These are phyloP conservation scores for Gillenia trifoliata DNA, from an alignment of 306 rosid species.

Conservation along the genomic window DNA sequence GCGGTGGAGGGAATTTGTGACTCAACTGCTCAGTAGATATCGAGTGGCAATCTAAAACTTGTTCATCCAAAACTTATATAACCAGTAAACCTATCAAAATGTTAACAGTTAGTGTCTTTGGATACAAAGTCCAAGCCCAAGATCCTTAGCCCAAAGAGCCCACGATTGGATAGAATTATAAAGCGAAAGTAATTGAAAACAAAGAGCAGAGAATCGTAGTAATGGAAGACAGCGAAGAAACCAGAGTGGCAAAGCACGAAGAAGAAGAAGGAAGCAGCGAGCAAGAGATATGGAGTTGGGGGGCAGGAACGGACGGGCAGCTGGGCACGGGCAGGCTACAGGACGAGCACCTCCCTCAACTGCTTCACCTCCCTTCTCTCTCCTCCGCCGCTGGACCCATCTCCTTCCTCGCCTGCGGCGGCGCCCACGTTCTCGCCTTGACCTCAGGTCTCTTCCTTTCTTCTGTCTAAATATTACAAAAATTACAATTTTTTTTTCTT, in stretches of 20 bases:
- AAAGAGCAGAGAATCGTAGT: not conserved
- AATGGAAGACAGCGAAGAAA: conserved; percentile 17
- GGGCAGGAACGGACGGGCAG: conserved; percentile 94
- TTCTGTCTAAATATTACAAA: not conserved
- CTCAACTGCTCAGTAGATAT: too few relatives aligned
- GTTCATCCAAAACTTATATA: too few relatives aligned
- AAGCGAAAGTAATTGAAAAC: not conserved
- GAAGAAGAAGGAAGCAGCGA: conserved; percentile 15
- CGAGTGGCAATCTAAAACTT: too few relatives aligned
- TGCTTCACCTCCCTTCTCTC: conserved; percentile 40
- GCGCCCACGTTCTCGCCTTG: conserved; percentile 77
- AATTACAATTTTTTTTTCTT: not conserved
- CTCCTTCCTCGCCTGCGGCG: conserved; percentile 75
- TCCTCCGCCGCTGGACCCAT: conserved; percentile 30
- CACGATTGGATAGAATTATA: not conserved
- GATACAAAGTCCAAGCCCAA: conserved; percentile 12
- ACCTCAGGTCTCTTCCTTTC: conserved; percentile 43
- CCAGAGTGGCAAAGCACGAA: not conserved
- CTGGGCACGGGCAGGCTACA: conserved; percentile 54
- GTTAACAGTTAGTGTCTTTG: too few relatives aligned
- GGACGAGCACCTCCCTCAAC: conserved; percentile 63
- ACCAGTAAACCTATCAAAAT: too few relatives aligned
- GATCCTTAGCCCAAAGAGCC: conserved; percentile 2
- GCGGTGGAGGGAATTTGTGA: too few relatives aligned
- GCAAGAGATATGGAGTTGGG: conserved; percentile 82